Percentiles rank a stretch among this genome's conserved stretches.
phyloP scores from a whole-genome alignment of 2,329 filamentous ascomycete species.

The Chaetomium sp. region DNA sequence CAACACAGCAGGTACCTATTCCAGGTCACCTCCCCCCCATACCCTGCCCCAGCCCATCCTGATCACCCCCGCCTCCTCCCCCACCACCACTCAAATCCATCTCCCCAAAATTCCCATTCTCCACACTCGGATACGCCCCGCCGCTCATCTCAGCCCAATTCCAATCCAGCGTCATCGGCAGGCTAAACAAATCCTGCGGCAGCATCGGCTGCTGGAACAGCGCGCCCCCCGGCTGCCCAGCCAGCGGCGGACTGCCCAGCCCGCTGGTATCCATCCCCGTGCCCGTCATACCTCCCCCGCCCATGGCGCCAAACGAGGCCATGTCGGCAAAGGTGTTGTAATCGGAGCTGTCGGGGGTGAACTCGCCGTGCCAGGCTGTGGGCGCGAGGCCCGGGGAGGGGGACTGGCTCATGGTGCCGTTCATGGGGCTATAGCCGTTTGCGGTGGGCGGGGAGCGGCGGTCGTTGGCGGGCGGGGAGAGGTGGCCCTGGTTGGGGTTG shows the following conservation, averaged over 20 bases:
- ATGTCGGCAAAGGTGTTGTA: slow-evolving; percentile 45
- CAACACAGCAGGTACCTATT: too few relatives aligned
- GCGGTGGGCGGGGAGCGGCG: slow-evolving; percentile 35
- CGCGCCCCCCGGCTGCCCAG: slow-evolving; percentile 29
- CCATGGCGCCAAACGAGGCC: slow-evolving; percentile 47
- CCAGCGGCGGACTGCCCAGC: slow-evolving; percentile 43
- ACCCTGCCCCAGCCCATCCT: neutral
- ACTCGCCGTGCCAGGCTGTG: slow-evolving; percentile 53
- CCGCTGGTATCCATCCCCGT: slow-evolving; percentile 34
- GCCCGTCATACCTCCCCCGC: slow-evolving; percentile 50
- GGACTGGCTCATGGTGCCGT: slow-evolving; percentile 42
- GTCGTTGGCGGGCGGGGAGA: slow-evolving; percentile 38
- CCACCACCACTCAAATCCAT: neutral
- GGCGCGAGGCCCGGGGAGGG: slow-evolving; percentile 50
- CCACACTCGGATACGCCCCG: slow-evolving; percentile 64
- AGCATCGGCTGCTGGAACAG: slow-evolving; percentile 82
- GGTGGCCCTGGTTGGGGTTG: slow-evolving; percentile 34
- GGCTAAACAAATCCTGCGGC: slow-evolving; percentile 89
- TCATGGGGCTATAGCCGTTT: slow-evolving; percentile 43
- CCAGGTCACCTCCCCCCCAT: neutral
- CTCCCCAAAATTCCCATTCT: slow-evolving; percentile 58
- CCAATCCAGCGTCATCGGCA: slow-evolving; percentile 97
- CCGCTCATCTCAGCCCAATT: slow-evolving; percentile 71
- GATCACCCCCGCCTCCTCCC: neutral
- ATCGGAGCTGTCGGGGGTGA: slow-evolving; percentile 42